A percentile compares a stretch with the other conserved stretches of the same genome.
phyloP scores from a whole-genome alignment of 1,284 basidiomycete species.

The Cutaneotrichosporon cavernicola region DNA sequence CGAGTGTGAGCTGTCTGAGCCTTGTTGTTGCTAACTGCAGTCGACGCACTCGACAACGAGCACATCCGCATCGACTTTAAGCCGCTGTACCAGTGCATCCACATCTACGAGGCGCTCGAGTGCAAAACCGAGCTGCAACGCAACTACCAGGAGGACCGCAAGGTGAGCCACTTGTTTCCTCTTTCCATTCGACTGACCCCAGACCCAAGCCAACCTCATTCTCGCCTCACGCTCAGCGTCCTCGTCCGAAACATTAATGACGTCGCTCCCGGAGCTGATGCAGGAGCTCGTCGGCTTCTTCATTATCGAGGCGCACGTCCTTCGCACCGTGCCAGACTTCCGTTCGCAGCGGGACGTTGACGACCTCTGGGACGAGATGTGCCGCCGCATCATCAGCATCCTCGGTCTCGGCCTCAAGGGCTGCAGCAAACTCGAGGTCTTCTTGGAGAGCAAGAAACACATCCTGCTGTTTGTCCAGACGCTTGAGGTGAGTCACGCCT shows the following conservation, averaged over 20 bases:
- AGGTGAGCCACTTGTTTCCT: conserved; percentile 64
- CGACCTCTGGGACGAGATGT: conserved; percentile 91
- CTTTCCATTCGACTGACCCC: conserved; percentile 3
- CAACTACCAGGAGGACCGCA: conserved; percentile 93
- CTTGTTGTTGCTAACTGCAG: conserved; percentile 54
- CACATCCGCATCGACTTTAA: conserved; percentile 86
- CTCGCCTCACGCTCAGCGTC: conserved; percentile 63
- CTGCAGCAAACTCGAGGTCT: conserved; percentile 78
- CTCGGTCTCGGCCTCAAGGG: conserved; percentile 71
- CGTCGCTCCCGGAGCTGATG: conserved; percentile 60
- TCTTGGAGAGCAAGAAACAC: conserved; percentile 78
- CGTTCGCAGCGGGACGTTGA: conserved; percentile 87
- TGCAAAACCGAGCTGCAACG: conserved; percentile 82
- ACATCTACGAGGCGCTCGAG: conserved; percentile 91
- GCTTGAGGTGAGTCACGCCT: conserved; percentile 66
- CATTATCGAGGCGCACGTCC: conserved; percentile 91
- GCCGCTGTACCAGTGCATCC: conserved; percentile 94
- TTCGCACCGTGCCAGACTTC: conserved; percentile 77
- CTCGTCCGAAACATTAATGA: conserved; percentile 56
- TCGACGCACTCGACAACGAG: conserved; percentile 88
- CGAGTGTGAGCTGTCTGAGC: conserved; percentile 67
- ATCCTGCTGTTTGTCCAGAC: conserved; percentile 88
- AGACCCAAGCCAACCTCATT: conserved; percentile 96
- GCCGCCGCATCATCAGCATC: conserved; percentile 70
- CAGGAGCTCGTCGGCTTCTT: conserved; percentile 99